Evolutionary conservation across 2,329 filamentous ascomycete species (phyloP).

Genomic region (Nemania abortiva): DNA sequence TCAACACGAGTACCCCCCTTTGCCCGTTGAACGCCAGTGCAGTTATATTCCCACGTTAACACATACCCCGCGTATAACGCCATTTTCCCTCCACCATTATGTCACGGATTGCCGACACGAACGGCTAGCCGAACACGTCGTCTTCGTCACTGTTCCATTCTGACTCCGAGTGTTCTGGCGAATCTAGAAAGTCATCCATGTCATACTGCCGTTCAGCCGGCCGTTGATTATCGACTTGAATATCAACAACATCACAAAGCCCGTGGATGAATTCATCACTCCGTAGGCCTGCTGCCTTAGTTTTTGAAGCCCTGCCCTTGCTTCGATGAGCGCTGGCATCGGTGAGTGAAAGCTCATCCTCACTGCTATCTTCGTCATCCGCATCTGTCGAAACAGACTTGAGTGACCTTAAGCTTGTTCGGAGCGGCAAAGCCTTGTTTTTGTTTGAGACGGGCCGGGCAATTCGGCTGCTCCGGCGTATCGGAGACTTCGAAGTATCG

Average conservation of each 20-base stretch:
- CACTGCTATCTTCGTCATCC: conserved; percentile 53
- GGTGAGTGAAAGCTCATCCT: conserved; percentile 49
- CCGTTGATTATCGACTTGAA: conserved; percentile 81
- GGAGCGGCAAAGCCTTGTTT: conserved; percentile 37
- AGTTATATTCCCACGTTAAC: conserved; percentile 4
- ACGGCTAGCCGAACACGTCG: conserved; percentile 40
- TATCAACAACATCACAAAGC: conserved; percentile 76
- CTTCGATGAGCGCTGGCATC: conserved; percentile 27
- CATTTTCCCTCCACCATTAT: background rate
- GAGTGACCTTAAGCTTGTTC: conserved; percentile 41
- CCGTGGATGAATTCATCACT: conserved; percentile 67
- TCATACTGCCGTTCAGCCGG: conserved; percentile 74
- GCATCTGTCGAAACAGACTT: conserved; percentile 42
- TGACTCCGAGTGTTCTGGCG: conserved; percentile 65
- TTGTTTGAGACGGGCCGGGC: conserved; percentile 41
- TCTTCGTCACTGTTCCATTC: conserved; percentile 65
- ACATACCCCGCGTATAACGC: background rate
- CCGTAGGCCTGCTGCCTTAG: conserved; percentile 29
- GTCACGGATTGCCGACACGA: background rate
- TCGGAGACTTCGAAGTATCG: conserved; percentile 21
- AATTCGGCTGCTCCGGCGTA: conserved; percentile 50
- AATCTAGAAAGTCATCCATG: conserved; percentile 78
- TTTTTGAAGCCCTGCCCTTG: conserved; percentile 34
- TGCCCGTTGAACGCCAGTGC: conserved; percentile 22
- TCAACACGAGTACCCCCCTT: background rate